A percentile compares a stretch with the other conserved stretches of the same genome.
These are phyloP conservation scores for Sphaerostilbella broomeana DNA, from an alignment of 2,329 filamentous ascomycete species.

Conservation along the genomic window DNA sequence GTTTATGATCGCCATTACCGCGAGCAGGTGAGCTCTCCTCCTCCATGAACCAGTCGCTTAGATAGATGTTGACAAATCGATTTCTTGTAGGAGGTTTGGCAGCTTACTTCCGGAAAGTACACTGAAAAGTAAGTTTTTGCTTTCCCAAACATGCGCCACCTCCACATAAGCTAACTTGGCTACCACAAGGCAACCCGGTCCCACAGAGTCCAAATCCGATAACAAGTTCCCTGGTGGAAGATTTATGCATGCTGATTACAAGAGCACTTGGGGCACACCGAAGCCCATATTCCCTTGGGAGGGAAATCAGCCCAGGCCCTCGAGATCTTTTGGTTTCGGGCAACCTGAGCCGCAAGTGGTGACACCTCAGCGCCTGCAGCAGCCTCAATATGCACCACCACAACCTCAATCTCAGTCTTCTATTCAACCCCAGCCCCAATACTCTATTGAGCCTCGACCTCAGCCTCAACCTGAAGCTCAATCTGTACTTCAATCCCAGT, in stretches of 20 bases:
- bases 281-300: conserved; percentile 92
- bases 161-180: conserved; percentile 9
- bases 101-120: conserved; percentile 15
- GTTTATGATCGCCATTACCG: conserved; percentile 85
- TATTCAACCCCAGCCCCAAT: too few relatives aligned
- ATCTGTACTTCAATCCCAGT: too few relatives aligned
- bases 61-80: too few relatives aligned
- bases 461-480: too few relatives aligned
- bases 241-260: too few relatives aligned
- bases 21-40: conserved; percentile 35
- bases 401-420: too few relatives aligned
- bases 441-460: too few relatives aligned
- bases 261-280: too few relatives aligned
- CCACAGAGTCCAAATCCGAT: conserved; percentile 68
- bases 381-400: conserved; percentile 7
- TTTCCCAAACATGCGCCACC: too few relatives aligned
- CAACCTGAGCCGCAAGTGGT: conserved; percentile 7
- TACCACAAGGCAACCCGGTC: conserved; percentile 52
- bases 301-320: conserved; percentile 51
- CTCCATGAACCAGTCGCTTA: too few relatives aligned
- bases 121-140: conserved; percentile 45
- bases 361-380: background rate
- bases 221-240: too few relatives aligned
- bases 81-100: conserved; percentile 13
- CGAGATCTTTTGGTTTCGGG: conserved; percentile 52